Evolutionary conservation across 345 rosid genomes (phyloP).

Genomic region (Geranium brycei): DNA sequence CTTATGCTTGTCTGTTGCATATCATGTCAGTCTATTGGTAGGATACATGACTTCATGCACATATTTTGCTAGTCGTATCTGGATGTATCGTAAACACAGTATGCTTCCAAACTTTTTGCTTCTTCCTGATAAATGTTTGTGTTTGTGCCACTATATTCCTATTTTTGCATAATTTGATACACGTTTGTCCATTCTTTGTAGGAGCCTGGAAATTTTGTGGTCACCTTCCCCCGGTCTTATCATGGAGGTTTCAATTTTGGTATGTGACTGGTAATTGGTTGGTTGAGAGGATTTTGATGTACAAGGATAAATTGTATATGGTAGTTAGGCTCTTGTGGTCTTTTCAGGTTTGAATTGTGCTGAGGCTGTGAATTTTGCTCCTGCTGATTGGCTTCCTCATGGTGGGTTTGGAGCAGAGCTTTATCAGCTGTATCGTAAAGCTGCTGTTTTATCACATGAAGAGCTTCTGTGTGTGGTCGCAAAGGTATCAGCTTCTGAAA

Average conservation of each 20-base stretch:
- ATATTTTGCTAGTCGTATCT: no score
- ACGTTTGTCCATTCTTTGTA: slow-evolving; percentile 14
- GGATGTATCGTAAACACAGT: neutral
- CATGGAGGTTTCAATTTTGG: slow-evolving; percentile 97
- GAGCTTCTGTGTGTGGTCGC: slow-evolving; percentile 95
- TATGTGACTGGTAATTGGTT: slow-evolving; percentile 20
- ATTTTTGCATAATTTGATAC: no score
- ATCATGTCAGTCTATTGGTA: no score
- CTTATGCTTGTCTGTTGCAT: no score
- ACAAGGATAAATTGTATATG: neutral
- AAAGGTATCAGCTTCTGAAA: slow-evolving; percentile 30
- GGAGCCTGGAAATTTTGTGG: slow-evolving; percentile 96
- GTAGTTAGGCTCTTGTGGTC: slow-evolving; percentile 6
- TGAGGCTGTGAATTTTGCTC: slow-evolving; percentile 97
- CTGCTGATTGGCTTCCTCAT: slow-evolving; percentile 97
- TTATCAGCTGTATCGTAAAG: slow-evolving; percentile 67
- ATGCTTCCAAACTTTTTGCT: slow-evolving; percentile 6
- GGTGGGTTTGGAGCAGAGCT: slow-evolving; percentile 76
- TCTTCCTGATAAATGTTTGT: slow-evolving; percentile 3
- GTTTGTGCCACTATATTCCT: no score
- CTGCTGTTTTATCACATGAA: slow-evolving; percentile 86
- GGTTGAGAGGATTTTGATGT: neutral
- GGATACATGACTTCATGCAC: no score
- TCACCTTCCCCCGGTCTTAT: slow-evolving; percentile 90
- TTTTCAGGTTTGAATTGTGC: slow-evolving; percentile 88